phyloP scores from a whole-genome alignment of 768 basidiomycete species.

The Trametes elegans region DNA sequence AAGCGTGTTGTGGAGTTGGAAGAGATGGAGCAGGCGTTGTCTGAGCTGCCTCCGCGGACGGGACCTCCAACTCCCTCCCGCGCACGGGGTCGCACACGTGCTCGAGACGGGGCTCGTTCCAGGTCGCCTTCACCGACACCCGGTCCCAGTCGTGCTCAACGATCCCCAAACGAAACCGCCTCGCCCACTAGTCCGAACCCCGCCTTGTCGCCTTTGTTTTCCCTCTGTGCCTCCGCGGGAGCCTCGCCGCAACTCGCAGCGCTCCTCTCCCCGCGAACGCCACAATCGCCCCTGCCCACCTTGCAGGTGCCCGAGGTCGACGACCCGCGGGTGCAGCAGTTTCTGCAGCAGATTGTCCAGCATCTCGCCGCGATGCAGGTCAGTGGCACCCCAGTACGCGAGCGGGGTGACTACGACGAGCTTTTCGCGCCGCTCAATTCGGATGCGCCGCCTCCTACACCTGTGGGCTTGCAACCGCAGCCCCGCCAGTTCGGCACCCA shows the following conservation, averaged over 20 bases:
- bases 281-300: not conserved
- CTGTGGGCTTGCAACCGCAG: no score
- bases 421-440: slow-evolving; percentile 17
- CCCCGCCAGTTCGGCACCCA: slow-evolving; percentile 20
- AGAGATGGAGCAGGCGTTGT: slow-evolving; percentile 15
- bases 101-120: slow-evolving; percentile 10
- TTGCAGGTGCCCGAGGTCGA: slow-evolving; percentile 61
- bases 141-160: slow-evolving; percentile 19
- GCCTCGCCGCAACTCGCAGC: slow-evolving; percentile 1
- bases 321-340: slow-evolving; percentile 75
- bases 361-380: slow-evolving; percentile 73
- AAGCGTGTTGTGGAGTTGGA: slow-evolving; percentile 21
- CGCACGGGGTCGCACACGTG: slow-evolving; percentile 36
- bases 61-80: slow-evolving; percentile 63
- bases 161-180: not conserved
- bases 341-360: slow-evolving; percentile 82
- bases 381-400: not conserved
- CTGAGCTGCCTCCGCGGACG: slow-evolving; percentile 48
- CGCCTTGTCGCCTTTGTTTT: not conserved
- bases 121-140: slow-evolving; percentile 19
- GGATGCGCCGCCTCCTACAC: no score
- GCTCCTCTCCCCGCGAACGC: not conserved
- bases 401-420: slow-evolving; percentile 9
- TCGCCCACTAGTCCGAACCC: not conserved
- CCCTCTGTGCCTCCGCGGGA: slow-evolving; percentile 6